Base-by-base conservation (phyloP, 768 basidiomycete genomes). In the Hysterangium stoloniferum region DNA sequence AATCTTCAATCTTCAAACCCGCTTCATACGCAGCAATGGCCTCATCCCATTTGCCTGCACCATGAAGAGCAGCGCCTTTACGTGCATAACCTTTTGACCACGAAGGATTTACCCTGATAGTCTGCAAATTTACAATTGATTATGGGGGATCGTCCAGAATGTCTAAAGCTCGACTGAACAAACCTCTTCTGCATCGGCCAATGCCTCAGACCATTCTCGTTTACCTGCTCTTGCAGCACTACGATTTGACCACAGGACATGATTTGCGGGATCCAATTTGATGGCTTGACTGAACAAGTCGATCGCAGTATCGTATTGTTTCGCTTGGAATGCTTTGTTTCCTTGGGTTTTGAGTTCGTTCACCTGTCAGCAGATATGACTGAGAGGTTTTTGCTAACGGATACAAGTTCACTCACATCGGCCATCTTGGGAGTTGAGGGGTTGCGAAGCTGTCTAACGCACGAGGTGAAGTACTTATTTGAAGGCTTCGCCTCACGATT, bases 311-410 rank as follows among this genome's bases (percentile, higher is more conserved):
- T 89, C 83, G 69, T 88, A 96, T 59, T 96, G 80, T 65, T 92
- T 96, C 49, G 89, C 89, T 33, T 86, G 75, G 69, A 97, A 97
- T 19, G 94, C 92, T 62, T 93, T 92, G 76, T 97, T 97, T 61
- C 93, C 94, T 62, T 80, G 80, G 62, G 90, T 87, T 72, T 97
- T 97, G 57, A 96, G 73, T 53, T 79, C 70, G 63, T 74, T 71
- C 42, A 70, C 72, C 76, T 77, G 53, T 13, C 17, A 48, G 7
- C 19, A 48, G 20, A 28, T 6, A 17, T 15, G 37, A 20, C 20
- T 33, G 25, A 33, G 25, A 12, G 45, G 27, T 24, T 3, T 12
- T 22, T 15, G 20, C n/a, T 3, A 1, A 36, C 35, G 7, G 17
- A 9, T 4, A 48, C 32, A 15, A 20, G 27, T 25, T 15, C 12